Conservation (phyloP, 139 green algal species). For the Asterochloris sp. region DNA sequence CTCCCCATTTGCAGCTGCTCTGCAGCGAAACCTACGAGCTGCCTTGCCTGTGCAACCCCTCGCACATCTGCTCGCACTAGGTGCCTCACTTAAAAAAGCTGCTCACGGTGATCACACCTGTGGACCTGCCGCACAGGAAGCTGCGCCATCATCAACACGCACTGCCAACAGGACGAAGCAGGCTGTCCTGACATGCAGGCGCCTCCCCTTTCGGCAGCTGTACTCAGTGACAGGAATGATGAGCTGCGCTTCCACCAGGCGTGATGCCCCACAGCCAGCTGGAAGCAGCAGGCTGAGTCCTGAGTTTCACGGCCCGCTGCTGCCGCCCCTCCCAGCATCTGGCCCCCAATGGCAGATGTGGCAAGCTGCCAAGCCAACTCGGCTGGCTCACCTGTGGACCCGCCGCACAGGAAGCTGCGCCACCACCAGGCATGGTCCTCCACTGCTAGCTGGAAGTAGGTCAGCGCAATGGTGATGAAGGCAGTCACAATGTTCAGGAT, state of each 20-base stretch:
- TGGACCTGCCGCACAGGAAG: no score
- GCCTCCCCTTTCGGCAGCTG: not conserved
- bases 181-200: no score
- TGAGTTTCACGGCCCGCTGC: not conserved
- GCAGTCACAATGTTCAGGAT: constrained; percentile 92
- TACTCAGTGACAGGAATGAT: not conserved
- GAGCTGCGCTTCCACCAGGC: not conserved
- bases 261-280: not conserved
- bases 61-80: no score
- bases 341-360: not conserved
- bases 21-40: no score
- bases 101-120: no score
- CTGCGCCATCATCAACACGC: no score
- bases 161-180: no score
- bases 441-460: constrained; percentile 94
- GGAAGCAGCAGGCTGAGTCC: not conserved
- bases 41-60: no score
- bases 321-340: not conserved
- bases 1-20: no score
- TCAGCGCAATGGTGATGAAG: constrained; percentile 94
- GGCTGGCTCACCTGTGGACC: constrained; percentile 66
- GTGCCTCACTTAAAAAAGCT: no score
- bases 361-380: not conserved
- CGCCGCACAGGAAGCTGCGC: constrained; percentile 93
- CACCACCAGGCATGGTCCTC: constrained; percentile 97